Evolutionary conservation across 2,329 filamentous ascomycete genomes (phyloP), one percentile per base, ranked within the genome.

Genomic region (Tolypocladium sp.): DNA sequence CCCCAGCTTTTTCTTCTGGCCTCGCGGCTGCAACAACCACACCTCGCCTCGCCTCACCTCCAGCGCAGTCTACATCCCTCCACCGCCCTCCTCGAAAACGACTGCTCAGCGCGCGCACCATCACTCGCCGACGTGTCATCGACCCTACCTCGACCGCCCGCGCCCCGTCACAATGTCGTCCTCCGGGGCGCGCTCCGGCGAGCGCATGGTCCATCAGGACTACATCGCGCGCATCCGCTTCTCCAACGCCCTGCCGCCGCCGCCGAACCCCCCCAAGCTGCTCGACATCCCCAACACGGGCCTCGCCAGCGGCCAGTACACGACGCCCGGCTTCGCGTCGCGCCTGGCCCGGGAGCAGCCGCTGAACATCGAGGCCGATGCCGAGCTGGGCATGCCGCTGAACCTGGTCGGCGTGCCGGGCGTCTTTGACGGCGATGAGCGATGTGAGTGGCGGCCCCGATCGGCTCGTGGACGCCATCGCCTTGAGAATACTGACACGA

Each of bases 221-320:
- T 97, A 97, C 76, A 96, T 99, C 71, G 93, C 92, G 63, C 89
- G 92, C 68, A 91, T 97, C 70, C 86, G 94, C 74, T 99, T 95
- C 74, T 92, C 91, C 69, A 99, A 99, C 84, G 88, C 91, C 66
- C 86, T 99, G 20, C 94, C 94, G 64, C 92, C 94, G 63, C 94
- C 94, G 58, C 91, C 93, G 58, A 92, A 92, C 71, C 92, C 93
- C 1, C 94, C 94, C 1, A 99, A 99, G 80, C 87, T 99, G 63
- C 89, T 99, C 67, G 91, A 97, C 65, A 96, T 99, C 62, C 93
- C 94, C 13, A 96, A 96, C 68, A 94, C 91, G 59, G 94, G 94
- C 49, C 83, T 97, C 20, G 83, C 90, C 46, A 90, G 87, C 66
- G 89, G 88, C 60, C 90, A 95, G 71, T 97, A 97, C 75, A 95